Evolutionary conservation across 345 rosid genomes (phyloP), one percentile per base, ranked within the genome.

Genomic region (Bretschneidera sinensis): DNA sequence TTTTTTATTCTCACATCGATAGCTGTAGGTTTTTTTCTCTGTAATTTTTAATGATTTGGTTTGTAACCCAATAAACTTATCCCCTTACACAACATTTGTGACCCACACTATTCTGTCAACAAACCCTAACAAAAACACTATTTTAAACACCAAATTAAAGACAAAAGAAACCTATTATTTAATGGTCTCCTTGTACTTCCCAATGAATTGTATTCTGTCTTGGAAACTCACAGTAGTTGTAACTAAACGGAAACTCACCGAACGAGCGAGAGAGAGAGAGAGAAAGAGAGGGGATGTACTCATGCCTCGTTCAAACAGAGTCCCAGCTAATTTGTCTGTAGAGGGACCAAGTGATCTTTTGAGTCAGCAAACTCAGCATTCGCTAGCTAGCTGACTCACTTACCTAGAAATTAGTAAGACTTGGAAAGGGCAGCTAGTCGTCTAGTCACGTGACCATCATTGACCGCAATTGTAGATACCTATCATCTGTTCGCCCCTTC

Each of bases 381-480:
- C 17, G n/a, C n/a, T n/a, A n/a, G n/a, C n/a, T n/a, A n/a, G n/a
- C n/a, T n/a, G n/a, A 25, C 17, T n/a, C n/a, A n/a, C n/a, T n/a
- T n/a, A n/a, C n/a, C 5, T 4, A 15, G 21, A 22, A 18, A 11
- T 13, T n/a, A 16, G 34, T 34, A n/a, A 65, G 16, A 17, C 11
- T 19, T 25, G 33, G 47, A 59, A 48, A 39, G 16, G 22, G 19
- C n/a, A 19, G 35, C 47, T 52, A 25, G 57, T 11, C 24, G 49
- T 45, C 64, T 24, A 55, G 72, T 71, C 81, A 77, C 82, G 78
- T 77, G 85, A 72, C 61, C 71, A 53, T 72, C 76, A 70, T n/a
- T 75, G 76, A 72, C 74, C 68, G 33, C 74, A 61, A 58, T 59
- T 60, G 59, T 70, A 60, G 47, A 24, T 54, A 8, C 61, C 31